Conservation (phyloP, 1,139 yeast species). For the Pneumocystis wakefieldiae region DNA sequence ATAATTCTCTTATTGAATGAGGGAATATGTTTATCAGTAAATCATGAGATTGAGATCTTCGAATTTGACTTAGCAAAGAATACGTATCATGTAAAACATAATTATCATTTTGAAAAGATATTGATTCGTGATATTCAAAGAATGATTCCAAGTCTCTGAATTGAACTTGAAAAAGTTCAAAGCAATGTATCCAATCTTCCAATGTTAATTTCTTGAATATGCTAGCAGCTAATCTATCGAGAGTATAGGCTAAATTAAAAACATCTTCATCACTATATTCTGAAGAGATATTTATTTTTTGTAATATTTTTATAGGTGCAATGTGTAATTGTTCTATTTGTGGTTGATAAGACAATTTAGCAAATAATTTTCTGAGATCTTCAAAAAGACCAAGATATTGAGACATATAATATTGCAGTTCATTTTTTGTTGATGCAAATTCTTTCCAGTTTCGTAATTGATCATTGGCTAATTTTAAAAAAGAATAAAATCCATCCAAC, state of each 20-base stretch:
- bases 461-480: constrained; percentile 53
- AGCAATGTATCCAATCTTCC: constrained; percentile 68
- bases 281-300: background rate
- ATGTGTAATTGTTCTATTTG: background rate
- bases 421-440: constrained; percentile 20
- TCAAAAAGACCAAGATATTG: constrained; percentile 41
- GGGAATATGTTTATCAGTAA: constrained; percentile 48
- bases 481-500: constrained; percentile 46
- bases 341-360: constrained; percentile 70
- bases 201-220: constrained; percentile 46
- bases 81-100: constrained; percentile 55
- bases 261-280: background rate
- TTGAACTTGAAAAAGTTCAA: constrained; percentile 59
- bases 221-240: constrained; percentile 49
- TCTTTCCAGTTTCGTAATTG: constrained; percentile 54
- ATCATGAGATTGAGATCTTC: constrained; percentile 29
- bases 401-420: constrained; percentile 19
- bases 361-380: constrained; percentile 55
- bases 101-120: constrained; percentile 37
- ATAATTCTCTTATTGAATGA: constrained; percentile 47
- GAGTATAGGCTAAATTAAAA: constrained; percentile 7
- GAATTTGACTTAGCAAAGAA: constrained; percentile 48
- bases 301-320: background rate
- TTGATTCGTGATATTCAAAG: constrained; percentile 41
- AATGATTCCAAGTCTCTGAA: constrained; percentile 41